Percentiles rank a stretch among this genome's conserved stretches.
Conservation (phyloP, 2,329 filamentous ascomycete species). For the Phaeoacremonium minimum region DNA sequence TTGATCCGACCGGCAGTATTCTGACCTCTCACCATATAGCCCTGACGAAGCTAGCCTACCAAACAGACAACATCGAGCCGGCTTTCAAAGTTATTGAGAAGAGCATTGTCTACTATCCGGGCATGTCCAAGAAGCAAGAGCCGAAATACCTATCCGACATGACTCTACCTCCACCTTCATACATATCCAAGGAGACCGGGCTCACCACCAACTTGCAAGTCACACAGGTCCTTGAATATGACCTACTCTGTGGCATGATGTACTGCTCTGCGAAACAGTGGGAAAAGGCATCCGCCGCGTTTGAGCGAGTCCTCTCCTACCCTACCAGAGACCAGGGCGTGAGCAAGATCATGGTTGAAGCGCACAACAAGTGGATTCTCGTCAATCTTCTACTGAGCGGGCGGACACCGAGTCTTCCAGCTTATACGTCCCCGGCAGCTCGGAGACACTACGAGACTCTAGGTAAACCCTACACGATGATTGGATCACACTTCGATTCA, state of each 20-base stretch:
- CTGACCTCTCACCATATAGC: constrained; percentile 61
- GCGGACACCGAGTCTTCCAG: constrained; percentile 48
- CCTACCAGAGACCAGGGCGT: constrained; percentile 58
- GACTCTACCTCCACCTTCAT: constrained; percentile 42
- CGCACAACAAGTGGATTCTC: constrained; percentile 88
- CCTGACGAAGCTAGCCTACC: constrained; percentile 55
- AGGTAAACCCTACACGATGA: constrained; percentile 64
- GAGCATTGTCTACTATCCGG: constrained; percentile 62
- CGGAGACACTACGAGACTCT: constrained; percentile 53
- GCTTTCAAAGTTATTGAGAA: constrained; percentile 60
- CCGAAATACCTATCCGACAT: constrained; percentile 39
- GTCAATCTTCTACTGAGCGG: constrained; percentile 70
- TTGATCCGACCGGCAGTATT: constrained; percentile 63
- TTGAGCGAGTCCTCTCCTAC: constrained; percentile 63
- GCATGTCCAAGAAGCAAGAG: constrained; percentile 28
- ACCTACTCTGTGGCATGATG: constrained; percentile 59
- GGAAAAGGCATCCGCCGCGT: constrained; percentile 55
- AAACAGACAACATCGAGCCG: constrained; percentile 45
- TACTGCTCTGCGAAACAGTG: constrained; percentile 60
- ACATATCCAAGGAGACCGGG: constrained; percentile 54
- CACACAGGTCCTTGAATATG: constrained; percentile 60
- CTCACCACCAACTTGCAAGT: constrained; percentile 51
- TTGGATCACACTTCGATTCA: constrained; percentile 66
- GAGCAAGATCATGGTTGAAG: constrained; percentile 79
- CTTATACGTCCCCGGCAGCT: constrained; percentile 46